Percentiles rank a stretch among this genome's conserved stretches.
Evolutionary conservation across 805 yeast species (phyloP).

Genomic region (Yarrowia keelungensis): DNA sequence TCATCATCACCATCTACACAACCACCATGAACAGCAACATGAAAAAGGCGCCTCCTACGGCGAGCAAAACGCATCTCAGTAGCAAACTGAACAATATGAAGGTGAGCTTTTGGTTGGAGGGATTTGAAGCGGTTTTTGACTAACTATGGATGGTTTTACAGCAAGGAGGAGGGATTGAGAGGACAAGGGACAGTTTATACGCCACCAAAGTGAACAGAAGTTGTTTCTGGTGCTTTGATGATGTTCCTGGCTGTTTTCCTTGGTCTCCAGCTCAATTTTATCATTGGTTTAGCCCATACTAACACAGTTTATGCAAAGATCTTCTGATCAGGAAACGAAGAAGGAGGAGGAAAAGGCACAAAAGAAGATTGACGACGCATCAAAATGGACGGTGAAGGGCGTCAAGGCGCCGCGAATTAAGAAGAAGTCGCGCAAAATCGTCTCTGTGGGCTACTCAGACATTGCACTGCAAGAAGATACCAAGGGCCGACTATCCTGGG

Average conservation of each 20-base stretch:
- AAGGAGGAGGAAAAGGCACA: constrained; percentile 31
- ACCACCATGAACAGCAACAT: constrained; percentile 33
- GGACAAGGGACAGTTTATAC: too few relatives aligned
- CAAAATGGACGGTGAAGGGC: constrained; percentile 28
- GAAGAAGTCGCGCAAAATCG: constrained; percentile 26
- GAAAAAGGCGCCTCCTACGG: constrained; percentile 36
- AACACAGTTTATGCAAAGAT: constrained; percentile 37
- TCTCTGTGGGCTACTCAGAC: constrained; percentile 24
- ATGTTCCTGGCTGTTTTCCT: background rate
- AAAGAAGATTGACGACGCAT: constrained; percentile 36
- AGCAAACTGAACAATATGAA: constrained; percentile 35
- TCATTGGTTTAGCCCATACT: background rate
- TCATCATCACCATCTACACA: constrained; percentile 29
- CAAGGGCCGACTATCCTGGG: constrained; percentile 32
- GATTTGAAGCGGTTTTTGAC: background rate
- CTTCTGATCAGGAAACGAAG: constrained; percentile 17
- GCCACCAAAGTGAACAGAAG: background rate
- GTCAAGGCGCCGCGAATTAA: constrained; percentile 14
- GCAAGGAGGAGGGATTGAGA: background rate
- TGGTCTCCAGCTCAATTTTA: background rate
- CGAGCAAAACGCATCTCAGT: constrained; percentile 37
- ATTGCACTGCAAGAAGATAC: constrained; percentile 28
- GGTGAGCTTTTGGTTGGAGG: constrained; percentile 10
- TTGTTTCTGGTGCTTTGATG: too few relatives aligned
- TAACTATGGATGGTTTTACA: too few relatives aligned